These are phyloP conservation scores for Tremella fuciformis DNA, from an alignment of 768 basidiomycete genomes.

Conservation along the genomic window DNA sequence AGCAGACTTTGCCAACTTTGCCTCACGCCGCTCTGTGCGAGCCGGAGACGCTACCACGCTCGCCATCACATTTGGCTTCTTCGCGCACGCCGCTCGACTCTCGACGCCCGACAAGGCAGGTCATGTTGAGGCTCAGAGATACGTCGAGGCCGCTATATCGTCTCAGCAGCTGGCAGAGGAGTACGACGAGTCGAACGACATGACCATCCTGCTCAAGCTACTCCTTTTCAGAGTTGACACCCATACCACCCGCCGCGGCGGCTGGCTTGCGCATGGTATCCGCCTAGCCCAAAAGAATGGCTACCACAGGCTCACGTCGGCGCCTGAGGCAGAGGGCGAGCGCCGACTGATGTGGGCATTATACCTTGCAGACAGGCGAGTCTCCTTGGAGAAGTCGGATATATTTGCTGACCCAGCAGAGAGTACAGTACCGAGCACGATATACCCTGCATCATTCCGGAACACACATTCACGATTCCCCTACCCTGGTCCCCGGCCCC, in stretches of 20 bases:
- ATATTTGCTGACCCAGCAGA: constrained; percentile 29
- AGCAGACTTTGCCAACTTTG: constrained; percentile 4
- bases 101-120: constrained; percentile 16
- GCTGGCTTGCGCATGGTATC: constrained; percentile 38
- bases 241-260: background rate
- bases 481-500: constrained; percentile 37
- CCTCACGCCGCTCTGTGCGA: constrained; percentile 6
- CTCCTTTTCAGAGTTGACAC: background rate
- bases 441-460: no score
- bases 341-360: constrained; percentile 43
- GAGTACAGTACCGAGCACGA: constrained; percentile 39
- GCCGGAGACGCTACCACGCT: constrained; percentile 45
- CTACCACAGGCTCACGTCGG: constrained; percentile 30
- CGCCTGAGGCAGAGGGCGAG: constrained; percentile 42
- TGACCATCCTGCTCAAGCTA: constrained; percentile 46
- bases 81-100: constrained; percentile 16
- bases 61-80: constrained; percentile 38
- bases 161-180: constrained; percentile 36
- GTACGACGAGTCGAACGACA: constrained; percentile 34
- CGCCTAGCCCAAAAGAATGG: constrained; percentile 15
- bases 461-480: background rate
- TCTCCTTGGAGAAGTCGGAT: constrained; percentile 11
- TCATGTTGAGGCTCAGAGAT: background rate
- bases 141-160: background rate
- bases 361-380: constrained; percentile 41